Percentiles rank a stretch among this genome's conserved stretches.
phyloP scores from a whole-genome alignment of 1,284 basidiomycete genomes.

The Tausonia pullulans region DNA sequence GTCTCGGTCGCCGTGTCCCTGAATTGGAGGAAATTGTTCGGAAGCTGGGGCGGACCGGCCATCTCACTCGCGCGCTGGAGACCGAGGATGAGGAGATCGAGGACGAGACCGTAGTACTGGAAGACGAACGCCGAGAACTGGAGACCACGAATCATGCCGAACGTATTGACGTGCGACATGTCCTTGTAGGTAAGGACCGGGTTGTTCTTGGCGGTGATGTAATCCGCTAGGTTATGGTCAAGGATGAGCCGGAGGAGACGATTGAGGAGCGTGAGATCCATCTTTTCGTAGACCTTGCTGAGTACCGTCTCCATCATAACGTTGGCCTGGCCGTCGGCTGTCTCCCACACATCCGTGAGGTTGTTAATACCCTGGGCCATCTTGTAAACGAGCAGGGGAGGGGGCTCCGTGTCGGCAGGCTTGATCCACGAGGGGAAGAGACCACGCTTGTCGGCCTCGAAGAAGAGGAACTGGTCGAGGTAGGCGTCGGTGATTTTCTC shows the following conservation, averaged over 20 bases:
- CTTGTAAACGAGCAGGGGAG: slow-evolving; percentile 91
- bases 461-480: slow-evolving; percentile 40
- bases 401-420: slow-evolving; percentile 89
- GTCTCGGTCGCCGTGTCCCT: slow-evolving; percentile 86
- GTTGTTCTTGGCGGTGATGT: slow-evolving; percentile 97
- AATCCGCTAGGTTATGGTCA: slow-evolving; percentile 94
- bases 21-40: slow-evolving; percentile 93
- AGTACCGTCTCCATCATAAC: slow-evolving; percentile 96
- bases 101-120: slow-evolving; percentile 86
- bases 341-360: slow-evolving; percentile 87
- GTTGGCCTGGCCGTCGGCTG: slow-evolving; percentile 86
- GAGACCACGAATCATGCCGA: slow-evolving; percentile 83
- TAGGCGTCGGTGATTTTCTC: slow-evolving; percentile 98
- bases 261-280: slow-evolving; percentile 87
- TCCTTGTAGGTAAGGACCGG: slow-evolving; percentile 85
- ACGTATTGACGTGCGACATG: slow-evolving; percentile 57
- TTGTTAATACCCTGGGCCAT: slow-evolving; percentile 47
- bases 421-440: slow-evolving; percentile 97
- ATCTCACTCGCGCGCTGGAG: slow-evolving; percentile 90
- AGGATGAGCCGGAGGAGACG: slow-evolving; percentile 84
- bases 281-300: slow-evolving; percentile 94
- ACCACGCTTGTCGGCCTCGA: slow-evolving; percentile 86
- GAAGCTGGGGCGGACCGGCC: slow-evolving; percentile 88
- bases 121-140: slow-evolving; percentile 96
- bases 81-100: slow-evolving; percentile 85